Evolutionary conservation across 2,329 filamentous ascomycete genomes (phyloP), one percentile per base, ranked within the genome.

Genomic region (Aspergillus hiratsukae): DNA sequence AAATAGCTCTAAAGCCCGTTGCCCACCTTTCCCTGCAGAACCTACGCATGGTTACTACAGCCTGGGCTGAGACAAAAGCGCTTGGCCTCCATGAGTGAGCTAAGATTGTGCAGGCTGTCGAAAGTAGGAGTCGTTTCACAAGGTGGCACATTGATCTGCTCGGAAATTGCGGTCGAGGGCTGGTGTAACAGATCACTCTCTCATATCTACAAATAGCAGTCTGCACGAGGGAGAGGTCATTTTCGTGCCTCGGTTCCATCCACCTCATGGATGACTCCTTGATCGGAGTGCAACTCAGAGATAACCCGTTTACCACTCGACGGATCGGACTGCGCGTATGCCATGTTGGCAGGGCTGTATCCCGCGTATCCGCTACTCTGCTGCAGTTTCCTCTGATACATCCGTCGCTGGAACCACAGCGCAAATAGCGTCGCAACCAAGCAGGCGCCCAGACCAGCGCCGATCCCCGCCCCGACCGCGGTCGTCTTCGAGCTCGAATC

Each of bases 351-450:
- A 10, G n/a, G 21, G 21, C 40, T 19, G 43, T 23, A 46, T 7
- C 23, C 43, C 10, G 6, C 43, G 4, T 21, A 46, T 25, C 11
- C 43, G 4, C 43, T 4, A 27, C 10, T 29, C 52, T 48, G 45
- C n/a, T 45, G 25, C 25, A 53, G 1, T 10, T 46, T 54, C 51
- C 25, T 49, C 45, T 17, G 19, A 21, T 56, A 53, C 46, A 21
- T 14, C 14, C 53, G 53, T 23, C 53, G 23, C 17, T 55, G 53
- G 23, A 55, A 48, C 49, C 19, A 29, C 48, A 55, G 48, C 10
- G 48, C n/a, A 21, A n/a, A 40, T 6, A 46, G 17, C n/a, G 49
- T 37, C 19, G 49, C 49, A 11, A 52, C 21, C 5, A 55, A 23
- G 8, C 49, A 55, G 7, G 49, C 49, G n/a, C 53, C 53, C 41